phyloP scores from a whole-genome alignment of 2,329 filamentous ascomycete genomes.

The Colletotrichum aenigma region DNA sequence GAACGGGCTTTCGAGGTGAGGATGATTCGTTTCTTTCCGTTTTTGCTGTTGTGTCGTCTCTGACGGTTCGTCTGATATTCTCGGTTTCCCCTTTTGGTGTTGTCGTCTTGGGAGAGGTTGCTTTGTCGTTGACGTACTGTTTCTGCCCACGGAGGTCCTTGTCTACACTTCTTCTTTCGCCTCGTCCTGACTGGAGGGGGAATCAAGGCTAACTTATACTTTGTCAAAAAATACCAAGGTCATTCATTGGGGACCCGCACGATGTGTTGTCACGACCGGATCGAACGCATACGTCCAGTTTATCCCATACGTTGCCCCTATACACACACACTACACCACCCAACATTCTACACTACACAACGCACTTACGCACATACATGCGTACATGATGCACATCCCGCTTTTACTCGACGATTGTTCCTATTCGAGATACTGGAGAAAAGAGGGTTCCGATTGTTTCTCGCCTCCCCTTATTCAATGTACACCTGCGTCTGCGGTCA shows the following conservation, averaged over 20 bases:
- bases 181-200: constrained; percentile 18
- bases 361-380: constrained; percentile 1
- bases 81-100: not conserved
- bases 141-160: not conserved
- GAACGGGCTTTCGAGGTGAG: not conserved
- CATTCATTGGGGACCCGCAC: constrained; percentile 16
- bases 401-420: not conserved
- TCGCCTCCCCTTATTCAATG: not conserved
- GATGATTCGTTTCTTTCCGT: not conserved
- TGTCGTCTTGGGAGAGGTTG: not conserved
- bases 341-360: constrained; percentile 3
- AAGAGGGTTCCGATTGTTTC: not conserved
- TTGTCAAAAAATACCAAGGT: constrained; percentile 24
- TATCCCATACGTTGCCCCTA: constrained; percentile 22
- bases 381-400: not conserved
- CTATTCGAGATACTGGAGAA: not conserved
- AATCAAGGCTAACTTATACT: constrained; percentile 45
- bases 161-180: constrained; percentile 2
- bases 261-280: constrained; percentile 20
- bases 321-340: constrained; percentile 23
- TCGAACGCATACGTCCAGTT: not conserved
- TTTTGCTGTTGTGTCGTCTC: not conserved
- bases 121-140: not conserved
- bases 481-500: not conserved
- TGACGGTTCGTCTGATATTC: not conserved